These are phyloP conservation scores for Sclerotinia minor DNA, from an alignment of 2,329 filamentous ascomycete genomes.

Conservation along the genomic window DNA sequence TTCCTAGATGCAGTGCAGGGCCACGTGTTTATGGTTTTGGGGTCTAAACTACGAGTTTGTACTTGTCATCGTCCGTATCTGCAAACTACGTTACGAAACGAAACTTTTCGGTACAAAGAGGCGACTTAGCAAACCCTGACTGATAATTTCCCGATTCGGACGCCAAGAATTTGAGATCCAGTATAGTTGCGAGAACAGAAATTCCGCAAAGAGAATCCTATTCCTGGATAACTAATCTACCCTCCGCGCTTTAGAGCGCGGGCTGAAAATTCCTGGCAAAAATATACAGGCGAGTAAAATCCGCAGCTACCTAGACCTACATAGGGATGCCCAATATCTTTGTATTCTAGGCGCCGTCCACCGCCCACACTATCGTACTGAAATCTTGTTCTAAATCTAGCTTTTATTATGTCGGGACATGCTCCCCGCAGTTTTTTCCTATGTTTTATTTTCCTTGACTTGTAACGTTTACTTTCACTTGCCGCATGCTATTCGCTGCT, in stretches of 20 bases:
- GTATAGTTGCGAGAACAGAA: conserved; percentile 14
- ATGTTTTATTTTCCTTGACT: conserved; percentile 18
- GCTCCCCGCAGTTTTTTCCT: conserved; percentile 5
- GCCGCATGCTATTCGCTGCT: conserved; percentile 8
- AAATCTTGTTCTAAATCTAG: neutral
- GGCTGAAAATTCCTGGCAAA: conserved; percentile 5
- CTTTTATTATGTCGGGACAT: conserved; percentile 23
- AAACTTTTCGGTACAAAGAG: neutral
- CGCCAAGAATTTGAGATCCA: conserved; percentile 8
- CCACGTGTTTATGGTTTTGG: conserved; percentile 13
- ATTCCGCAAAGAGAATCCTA: conserved; percentile 19
- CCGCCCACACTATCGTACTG: neutral
- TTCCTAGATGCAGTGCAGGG: conserved; percentile 9
- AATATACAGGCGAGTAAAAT: conserved; percentile 4
- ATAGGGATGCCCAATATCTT: conserved; percentile 5
- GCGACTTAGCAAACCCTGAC: neutral
- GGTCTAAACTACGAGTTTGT: neutral
- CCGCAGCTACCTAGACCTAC: conserved; percentile 12
- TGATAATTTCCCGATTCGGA: conserved; percentile 4
- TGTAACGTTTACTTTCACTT: conserved; percentile 24
- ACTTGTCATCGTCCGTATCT: conserved; percentile 11
- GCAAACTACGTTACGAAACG: conserved; percentile 12
- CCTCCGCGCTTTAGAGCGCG: conserved; percentile 9
- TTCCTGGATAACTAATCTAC: conserved; percentile 12
- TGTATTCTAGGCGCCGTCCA: conserved; percentile 10